Conservation (phyloP, 2,329 filamentous ascomycete genomes). For the Penicillium sp. region DNA sequence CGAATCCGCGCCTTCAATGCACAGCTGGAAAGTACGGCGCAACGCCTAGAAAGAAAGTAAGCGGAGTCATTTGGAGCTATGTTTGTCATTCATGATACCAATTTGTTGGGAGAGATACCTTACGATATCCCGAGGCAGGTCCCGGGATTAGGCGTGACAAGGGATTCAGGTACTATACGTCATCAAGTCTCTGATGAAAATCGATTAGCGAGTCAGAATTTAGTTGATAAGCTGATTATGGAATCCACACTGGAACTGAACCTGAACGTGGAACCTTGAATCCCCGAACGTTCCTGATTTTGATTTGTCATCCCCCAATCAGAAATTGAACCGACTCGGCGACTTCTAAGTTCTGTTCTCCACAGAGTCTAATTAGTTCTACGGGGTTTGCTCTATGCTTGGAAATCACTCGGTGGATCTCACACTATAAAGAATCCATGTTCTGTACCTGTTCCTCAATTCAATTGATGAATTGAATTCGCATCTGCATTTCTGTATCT, state of each 20-base stretch:
- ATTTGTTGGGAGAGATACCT: background rate
- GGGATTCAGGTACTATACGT: background rate
- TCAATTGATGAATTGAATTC: background rate
- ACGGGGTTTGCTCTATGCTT: background rate
- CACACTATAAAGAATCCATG: background rate
- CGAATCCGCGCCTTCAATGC: constrained; percentile 45
- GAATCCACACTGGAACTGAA: background rate
- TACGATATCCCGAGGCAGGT: background rate
- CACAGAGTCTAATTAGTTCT: background rate
- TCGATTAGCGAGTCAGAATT: background rate
- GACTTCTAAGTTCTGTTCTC: constrained; percentile 1
- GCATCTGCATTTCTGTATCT: background rate
- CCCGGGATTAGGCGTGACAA: background rate
- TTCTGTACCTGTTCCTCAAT: background rate
- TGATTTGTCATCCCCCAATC: background rate
- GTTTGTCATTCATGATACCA: constrained; percentile 4
- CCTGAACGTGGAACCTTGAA: background rate
- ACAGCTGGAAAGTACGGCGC: constrained; percentile 40
- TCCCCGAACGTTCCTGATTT: background rate
- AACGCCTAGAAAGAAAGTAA: constrained; percentile 26
- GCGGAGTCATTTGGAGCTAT: constrained; percentile 1
- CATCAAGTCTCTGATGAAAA: background rate
- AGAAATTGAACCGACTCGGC: constrained; percentile 2
- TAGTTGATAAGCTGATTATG: background rate
- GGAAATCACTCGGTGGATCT: constrained; percentile 1